Conservation (phyloP, 257 asterid species). For the Solanum infundibuliforme region DNA sequence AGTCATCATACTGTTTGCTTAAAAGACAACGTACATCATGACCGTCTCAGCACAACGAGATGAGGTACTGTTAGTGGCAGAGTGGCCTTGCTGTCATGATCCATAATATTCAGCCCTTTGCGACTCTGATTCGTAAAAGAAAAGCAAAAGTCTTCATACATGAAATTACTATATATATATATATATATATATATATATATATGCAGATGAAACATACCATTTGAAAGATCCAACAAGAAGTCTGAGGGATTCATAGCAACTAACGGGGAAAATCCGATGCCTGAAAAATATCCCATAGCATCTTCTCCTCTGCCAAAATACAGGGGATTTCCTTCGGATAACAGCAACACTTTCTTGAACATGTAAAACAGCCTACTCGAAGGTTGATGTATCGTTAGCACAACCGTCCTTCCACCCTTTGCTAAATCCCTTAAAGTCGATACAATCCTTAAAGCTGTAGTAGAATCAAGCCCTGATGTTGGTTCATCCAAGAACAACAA, state of each 20-base stretch:
- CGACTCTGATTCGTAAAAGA: background rate
- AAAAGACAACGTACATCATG: background rate
- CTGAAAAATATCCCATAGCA: constrained; percentile 45
- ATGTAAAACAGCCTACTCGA: constrained; percentile 63
- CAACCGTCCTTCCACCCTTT: constrained; percentile 51
- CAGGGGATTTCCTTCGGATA: constrained; percentile 61
- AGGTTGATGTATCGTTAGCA: constrained; percentile 87
- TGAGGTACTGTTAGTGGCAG: background rate
- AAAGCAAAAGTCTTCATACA: background rate
- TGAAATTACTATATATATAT: background rate
- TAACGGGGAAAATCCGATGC: constrained; percentile 39
- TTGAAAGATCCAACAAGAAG: constrained; percentile 73
- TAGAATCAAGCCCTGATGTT: constrained; percentile 78
- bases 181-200: no score
- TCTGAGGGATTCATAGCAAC: constrained; percentile 85
- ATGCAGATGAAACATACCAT: constrained; percentile 29
- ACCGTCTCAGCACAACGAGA: background rate
- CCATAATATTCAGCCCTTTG: background rate
- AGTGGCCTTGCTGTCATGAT: background rate
- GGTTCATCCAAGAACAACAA: constrained; percentile 75
- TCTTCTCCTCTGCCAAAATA: constrained; percentile 48
- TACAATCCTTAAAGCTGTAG: constrained; percentile 64
- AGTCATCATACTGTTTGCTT: background rate
- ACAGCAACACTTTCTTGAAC: constrained; percentile 64
- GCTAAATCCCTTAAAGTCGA: constrained; percentile 47